Conservation (phyloP, 2,329 filamentous ascomycete genomes). For the Penicillium sumatraense region DNA sequence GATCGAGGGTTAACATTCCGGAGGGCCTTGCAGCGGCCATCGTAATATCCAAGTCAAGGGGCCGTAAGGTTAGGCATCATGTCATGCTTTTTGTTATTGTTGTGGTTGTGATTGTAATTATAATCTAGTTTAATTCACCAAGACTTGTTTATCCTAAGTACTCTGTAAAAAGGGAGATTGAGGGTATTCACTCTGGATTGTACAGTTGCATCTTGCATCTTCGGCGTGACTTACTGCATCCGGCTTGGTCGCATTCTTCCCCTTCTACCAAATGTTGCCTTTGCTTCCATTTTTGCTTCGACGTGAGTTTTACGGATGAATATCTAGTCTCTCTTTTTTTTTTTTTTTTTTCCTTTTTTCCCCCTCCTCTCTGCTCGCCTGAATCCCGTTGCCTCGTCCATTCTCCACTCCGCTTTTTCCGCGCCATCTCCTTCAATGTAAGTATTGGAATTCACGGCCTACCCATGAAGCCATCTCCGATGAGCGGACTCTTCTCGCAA, state of each 20-base stretch:
- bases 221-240: slow-evolving; percentile 12
- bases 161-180: not conserved
- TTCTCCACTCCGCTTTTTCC: slow-evolving; percentile 10
- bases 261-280: not conserved
- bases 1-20: slow-evolving; percentile 3
- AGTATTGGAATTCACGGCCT: no score
- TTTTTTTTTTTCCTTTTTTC: not conserved
- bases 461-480: not conserved
- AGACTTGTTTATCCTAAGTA: no score
- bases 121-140: no score
- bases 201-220: not conserved
- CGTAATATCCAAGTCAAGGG: slow-evolving; percentile 3
- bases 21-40: slow-evolving; percentile 4
- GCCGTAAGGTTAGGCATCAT: not conserved
- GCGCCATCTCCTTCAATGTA: no score
- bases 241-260: slow-evolving; percentile 18
- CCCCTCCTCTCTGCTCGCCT: not conserved
- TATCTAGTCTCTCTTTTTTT: not conserved
- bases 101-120: no score
- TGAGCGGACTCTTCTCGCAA: not conserved
- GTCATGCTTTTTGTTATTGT: no score
- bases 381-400: slow-evolving; percentile 16
- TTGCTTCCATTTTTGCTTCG: not conserved
- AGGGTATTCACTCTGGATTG: not conserved
- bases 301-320: not conserved